phyloP scores from a whole-genome alignment of 1,139 yeast genomes.

The Torulaspora globosa region DNA sequence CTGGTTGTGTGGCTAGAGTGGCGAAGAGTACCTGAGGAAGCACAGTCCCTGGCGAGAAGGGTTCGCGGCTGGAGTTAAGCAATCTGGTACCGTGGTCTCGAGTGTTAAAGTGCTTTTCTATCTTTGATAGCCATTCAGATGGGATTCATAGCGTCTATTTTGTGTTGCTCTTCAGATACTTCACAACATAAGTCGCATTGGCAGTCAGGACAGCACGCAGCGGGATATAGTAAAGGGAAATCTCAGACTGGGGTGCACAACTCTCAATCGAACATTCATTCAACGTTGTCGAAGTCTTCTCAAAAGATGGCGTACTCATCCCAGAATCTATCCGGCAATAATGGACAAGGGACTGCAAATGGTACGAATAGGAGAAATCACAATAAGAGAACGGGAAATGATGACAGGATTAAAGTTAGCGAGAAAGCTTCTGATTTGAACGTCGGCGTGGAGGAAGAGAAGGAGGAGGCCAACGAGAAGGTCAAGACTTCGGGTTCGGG shows the following conservation, averaged over 20 bases:
- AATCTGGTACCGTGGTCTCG: neutral
- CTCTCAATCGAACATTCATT: slow-evolving; percentile 16
- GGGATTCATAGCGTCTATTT: slow-evolving; percentile 32
- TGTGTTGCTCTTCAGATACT: slow-evolving; percentile 30
- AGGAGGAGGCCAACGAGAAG: slow-evolving; percentile 2
- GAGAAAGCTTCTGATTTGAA: neutral
- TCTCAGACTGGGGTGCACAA: slow-evolving; percentile 7
- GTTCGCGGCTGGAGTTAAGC: neutral
- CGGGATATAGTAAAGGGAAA: slow-evolving; percentile 4
- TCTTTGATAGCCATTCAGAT: slow-evolving; percentile 17
- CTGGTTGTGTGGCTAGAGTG: too few relatives aligned
- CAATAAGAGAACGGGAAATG: neutral
- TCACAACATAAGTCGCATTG: slow-evolving; percentile 16
- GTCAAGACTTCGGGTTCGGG: neutral
- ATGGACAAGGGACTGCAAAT: slow-evolving; percentile 1
- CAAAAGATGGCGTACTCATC: slow-evolving; percentile 14
- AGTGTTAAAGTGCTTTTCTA: neutral
- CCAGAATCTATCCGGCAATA: neutral
- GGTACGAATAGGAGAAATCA: neutral
- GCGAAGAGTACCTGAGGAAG: neutral
- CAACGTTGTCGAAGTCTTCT: slow-evolving; percentile 21
- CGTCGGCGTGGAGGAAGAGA: neutral
- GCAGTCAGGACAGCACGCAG: slow-evolving; percentile 11
- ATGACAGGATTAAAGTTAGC: neutral
- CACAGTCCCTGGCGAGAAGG: neutral